phyloP scores from a whole-genome alignment of 768 basidiomycete species.

The Russula lepida region DNA sequence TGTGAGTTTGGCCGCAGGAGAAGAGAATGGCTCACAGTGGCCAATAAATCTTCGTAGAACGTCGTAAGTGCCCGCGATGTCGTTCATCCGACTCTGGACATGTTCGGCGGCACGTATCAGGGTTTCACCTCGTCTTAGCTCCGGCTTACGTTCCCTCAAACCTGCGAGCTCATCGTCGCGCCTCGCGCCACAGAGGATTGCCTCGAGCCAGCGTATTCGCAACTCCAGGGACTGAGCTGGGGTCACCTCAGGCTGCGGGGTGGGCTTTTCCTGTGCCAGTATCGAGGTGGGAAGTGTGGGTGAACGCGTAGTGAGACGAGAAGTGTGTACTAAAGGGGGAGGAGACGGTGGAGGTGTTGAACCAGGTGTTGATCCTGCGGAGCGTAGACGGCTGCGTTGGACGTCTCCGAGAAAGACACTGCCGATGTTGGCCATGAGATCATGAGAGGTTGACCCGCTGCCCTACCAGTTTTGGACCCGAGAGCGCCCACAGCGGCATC shows the following conservation, averaged over 20 bases:
- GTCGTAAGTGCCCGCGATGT: slow-evolving; percentile 58
- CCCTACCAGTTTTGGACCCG: neutral
- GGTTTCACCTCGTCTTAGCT: slow-evolving; percentile 45
- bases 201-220: slow-evolving; percentile 73
- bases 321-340: slow-evolving; percentile 26
- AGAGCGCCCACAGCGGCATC: neutral
- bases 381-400: slow-evolving; percentile 54
- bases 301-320: slow-evolving; percentile 21
- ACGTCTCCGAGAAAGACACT: slow-evolving; percentile 78
- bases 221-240: slow-evolving; percentile 65
- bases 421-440: slow-evolving; percentile 50
- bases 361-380: slow-evolving; percentile 23
- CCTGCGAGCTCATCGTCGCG: slow-evolving; percentile 31
- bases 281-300: neutral
- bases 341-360: slow-evolving; percentile 45
- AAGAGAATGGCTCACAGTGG: slow-evolving; percentile 40
- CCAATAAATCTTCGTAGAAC: slow-evolving; percentile 67
- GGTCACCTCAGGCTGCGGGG: slow-evolving; percentile 35
- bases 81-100: slow-evolving; percentile 48
- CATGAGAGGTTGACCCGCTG: slow-evolving; percentile 19
- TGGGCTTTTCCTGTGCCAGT: slow-evolving; percentile 1
- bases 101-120: slow-evolving; percentile 52
- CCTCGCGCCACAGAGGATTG: slow-evolving; percentile 58
- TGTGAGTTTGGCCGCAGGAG: neutral
- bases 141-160: slow-evolving; percentile 33